phyloP scores from a whole-genome alignment of 2,329 filamentous ascomycete species.

The Ascochyta fabae region DNA sequence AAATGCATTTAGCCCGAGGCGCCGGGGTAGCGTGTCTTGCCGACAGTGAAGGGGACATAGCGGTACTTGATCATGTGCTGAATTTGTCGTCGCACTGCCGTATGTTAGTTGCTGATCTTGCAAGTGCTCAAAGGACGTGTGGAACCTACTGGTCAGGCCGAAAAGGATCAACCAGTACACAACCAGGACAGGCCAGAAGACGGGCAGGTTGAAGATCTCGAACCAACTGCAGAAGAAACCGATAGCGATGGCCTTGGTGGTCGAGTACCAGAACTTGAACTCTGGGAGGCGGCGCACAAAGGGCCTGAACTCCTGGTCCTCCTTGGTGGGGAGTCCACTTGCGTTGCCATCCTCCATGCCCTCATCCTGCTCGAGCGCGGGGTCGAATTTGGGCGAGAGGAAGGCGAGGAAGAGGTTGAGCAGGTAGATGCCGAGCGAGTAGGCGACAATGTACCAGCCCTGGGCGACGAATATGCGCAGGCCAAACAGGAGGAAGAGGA shows the following conservation, averaged over 20 bases:
- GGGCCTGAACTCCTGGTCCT: slow-evolving; percentile 96
- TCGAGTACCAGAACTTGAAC: slow-evolving; percentile 99
- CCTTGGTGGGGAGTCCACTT: slow-evolving; percentile 85
- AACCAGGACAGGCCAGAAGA: slow-evolving; percentile 98
- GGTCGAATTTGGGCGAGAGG: slow-evolving; percentile 97
- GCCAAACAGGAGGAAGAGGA: slow-evolving; percentile 80
- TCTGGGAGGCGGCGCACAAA: slow-evolving; percentile 96
- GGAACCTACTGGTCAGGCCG: slow-evolving; percentile 83
- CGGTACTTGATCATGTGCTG: slow-evolving; percentile 99
- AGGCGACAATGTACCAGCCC: slow-evolving; percentile 99
- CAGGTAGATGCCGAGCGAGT: slow-evolving; percentile 97
- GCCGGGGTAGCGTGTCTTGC: slow-evolving; percentile 65
- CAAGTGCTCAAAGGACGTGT: not conserved
- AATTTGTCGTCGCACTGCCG: slow-evolving; percentile 93
- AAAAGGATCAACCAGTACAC: slow-evolving; percentile 99
- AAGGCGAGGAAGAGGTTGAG: slow-evolving; percentile 99
- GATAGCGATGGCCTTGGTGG: slow-evolving; percentile 84
- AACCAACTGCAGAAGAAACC: slow-evolving; percentile 92
- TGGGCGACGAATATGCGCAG: slow-evolving; percentile 88
- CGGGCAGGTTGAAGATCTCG: slow-evolving; percentile 91
- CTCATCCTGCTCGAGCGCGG: slow-evolving; percentile 91
- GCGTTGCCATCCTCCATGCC: slow-evolving; percentile 90
- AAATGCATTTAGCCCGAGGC: slow-evolving; percentile 31
- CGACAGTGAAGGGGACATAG: slow-evolving; percentile 92
- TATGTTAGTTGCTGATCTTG: slow-evolving; percentile 9